Evolutionary conservation across 1,139 yeast species (phyloP).

Genomic region (Diutina mesorugosa): DNA sequence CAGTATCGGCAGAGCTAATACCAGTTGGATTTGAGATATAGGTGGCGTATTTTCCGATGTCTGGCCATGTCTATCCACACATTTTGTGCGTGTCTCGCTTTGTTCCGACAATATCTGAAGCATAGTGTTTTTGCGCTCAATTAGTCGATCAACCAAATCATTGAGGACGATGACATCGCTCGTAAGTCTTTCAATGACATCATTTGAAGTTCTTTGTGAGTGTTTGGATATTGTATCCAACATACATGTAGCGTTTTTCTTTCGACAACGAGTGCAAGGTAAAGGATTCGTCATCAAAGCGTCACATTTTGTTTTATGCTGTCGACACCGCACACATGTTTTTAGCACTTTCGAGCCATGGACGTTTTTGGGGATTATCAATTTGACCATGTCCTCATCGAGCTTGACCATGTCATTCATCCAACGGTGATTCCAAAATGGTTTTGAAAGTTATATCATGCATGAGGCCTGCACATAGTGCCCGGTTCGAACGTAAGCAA

Average conservation of each 20-base stretch:
- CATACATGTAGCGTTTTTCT: conserved; percentile 36
- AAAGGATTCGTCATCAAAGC: conserved; percentile 36
- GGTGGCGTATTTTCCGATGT: neutral
- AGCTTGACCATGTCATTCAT: neutral
- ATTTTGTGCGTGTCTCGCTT: neutral
- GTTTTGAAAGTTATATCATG: neutral
- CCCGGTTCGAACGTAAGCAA: neutral
- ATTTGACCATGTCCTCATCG: neutral
- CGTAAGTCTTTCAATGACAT: neutral
- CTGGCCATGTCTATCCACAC: neutral
- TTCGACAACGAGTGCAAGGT: conserved; percentile 46
- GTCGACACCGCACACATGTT: conserved; percentile 51
- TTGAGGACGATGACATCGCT: neutral
- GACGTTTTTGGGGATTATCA: neutral
- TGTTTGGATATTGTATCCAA: conserved; percentile 15
- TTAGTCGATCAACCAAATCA: neutral
- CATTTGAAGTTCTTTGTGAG: neutral
- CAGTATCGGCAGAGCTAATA: neutral
- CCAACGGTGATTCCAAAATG: neutral
- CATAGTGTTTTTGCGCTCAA: neutral
- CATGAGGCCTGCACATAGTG: neutral
- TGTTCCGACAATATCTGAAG: neutral
- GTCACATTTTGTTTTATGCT: conserved; percentile 55
- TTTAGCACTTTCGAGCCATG: conserved; percentile 21
- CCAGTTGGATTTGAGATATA: neutral